Base-by-base conservation (phyloP, 2,329 filamentous ascomycete species). In the Diaporthe ilicicola region DNA sequence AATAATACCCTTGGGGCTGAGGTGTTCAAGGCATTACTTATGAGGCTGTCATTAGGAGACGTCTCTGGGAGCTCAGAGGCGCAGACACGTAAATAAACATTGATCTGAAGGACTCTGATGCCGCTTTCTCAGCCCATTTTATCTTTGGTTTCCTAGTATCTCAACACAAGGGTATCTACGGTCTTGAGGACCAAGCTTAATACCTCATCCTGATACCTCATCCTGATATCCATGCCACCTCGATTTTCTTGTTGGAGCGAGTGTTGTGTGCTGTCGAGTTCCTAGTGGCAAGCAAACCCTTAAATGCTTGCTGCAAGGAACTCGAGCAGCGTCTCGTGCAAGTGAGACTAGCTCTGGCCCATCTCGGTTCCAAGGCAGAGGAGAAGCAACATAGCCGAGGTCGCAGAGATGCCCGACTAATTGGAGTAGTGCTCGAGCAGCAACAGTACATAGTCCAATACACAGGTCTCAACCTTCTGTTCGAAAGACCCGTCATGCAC, bases 31-130 rank as follows among this genome's bases (percentile, higher is more conserved):
- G 50, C 32, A 54, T 66, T 42, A 15, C 39, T 22, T 37, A 37
- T n/a, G 29, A 55, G 22, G 32, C 62, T 17, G 46, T 54, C 42
- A 55, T 34, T 56, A 34, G 48, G 50, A 67, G 61, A 44, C 51
- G 51, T 44, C 48, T 13, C 12, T 15, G 46, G 51, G 32, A 39
- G 48, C n/a, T 19, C 24, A 39, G 61, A 51, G 24, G 24, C 10
- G 34, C 55, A 55, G 37, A 37, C 55, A 24, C 55, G 64, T 55
- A 55, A 37, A 6, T 46, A 44, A 34, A 55, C 22, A n/a, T 46
- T 54, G 24, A 67, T 46, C n/a, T 27, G 48, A 39, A 53, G 13
- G 15, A 29, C 29, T 44, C 6, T 34, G 24, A 64, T 48, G 59
- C 44, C 59, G 15, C n/a, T 29, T 50, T 44, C 12, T 15, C n/a